Evolutionary conservation across 352 stramenopile genomes (phyloP), one percentile per base, ranked within the genome.

Genomic region (Globisporangium heterothallicum): DNA sequence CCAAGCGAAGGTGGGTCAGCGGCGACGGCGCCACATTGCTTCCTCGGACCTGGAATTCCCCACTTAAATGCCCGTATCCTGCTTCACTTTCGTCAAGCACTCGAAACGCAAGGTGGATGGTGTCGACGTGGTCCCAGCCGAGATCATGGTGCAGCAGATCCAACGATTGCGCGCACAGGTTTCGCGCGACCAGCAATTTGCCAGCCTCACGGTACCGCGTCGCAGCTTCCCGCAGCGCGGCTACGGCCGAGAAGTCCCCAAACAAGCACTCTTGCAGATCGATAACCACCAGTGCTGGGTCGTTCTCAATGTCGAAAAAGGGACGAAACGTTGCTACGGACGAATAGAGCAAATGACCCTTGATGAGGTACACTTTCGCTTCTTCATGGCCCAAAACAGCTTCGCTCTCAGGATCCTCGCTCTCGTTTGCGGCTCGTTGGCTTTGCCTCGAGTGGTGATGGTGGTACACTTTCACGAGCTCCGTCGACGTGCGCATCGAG

Each of bases 181-280:
- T 75, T 4, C 72, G 65, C 12, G 86, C 67, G 32, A 93, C 64
- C 5, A 94, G 65, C 21, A 66, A 70, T 58, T 97, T 97, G 6
- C 72, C 72, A 21, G 67, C 72, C 24, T 92, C 66, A 40, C 61
- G 74, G 57, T 91, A 96, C 9, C 82, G 72, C 38, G 76, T 69
- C 3, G 75, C 74, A 36, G 74, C 71, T 42, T 94, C 85, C 22
- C 80, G 74, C 55, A 97, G 74, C 4, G 81, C 88, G 12, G 71
- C 82, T 27, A 85, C 81, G 12, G 83, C 88, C 4, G 84, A 95
- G 61, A 95, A 93, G 54, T 97, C 88, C 24, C 72, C 72, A 27
- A 97, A 79, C 1, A 74, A 52, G 42, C 74, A 89, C 58, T 90
- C 65, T 6, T 54, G 59, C 27, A 93, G 71, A 57, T 96, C 86